These are phyloP conservation scores for Adiantum capillusveneris DNA, from an alignment of 75 land plant species.

Conservation along the genomic window DNA sequence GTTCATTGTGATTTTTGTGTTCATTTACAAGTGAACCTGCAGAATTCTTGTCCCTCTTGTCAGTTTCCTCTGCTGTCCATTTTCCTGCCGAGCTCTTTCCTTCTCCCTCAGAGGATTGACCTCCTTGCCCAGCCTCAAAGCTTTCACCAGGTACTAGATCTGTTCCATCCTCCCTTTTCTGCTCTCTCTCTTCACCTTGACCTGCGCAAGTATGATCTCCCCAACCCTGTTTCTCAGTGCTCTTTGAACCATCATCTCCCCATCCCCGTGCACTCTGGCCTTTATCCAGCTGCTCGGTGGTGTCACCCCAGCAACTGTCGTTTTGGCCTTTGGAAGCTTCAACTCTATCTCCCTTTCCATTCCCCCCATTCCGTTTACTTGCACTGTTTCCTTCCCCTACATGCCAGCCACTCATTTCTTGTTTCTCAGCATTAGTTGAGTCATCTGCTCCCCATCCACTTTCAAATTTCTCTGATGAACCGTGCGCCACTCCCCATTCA, in stretches of 20 bases:
- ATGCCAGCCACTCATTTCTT: neutral
- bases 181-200: neutral
- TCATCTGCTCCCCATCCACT: neutral
- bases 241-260: neutral
- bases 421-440: neutral
- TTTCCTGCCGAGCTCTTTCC: neutral
- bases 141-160: neutral
- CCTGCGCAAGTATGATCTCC: too few relatives aligned
- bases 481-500: neutral
- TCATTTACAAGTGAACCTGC: neutral
- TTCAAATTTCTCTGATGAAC: neutral
- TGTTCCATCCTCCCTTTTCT: neutral
- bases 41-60: neutral
- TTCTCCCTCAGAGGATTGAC: neutral
- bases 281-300: too few relatives aligned
- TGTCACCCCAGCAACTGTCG: too few relatives aligned
- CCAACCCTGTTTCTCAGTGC: too few relatives aligned
- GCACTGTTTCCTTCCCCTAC: too few relatives aligned
- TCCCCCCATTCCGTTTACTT: too few relatives aligned
- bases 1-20: neutral
- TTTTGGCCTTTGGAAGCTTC: too few relatives aligned
- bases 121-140: neutral
- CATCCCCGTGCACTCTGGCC: too few relatives aligned
- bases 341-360: too few relatives aligned
- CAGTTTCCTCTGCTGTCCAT: neutral